Base-by-base conservation (phyloP, 371 early-diverging fungal genomes). In the Actinomortierella ambigua region DNA sequence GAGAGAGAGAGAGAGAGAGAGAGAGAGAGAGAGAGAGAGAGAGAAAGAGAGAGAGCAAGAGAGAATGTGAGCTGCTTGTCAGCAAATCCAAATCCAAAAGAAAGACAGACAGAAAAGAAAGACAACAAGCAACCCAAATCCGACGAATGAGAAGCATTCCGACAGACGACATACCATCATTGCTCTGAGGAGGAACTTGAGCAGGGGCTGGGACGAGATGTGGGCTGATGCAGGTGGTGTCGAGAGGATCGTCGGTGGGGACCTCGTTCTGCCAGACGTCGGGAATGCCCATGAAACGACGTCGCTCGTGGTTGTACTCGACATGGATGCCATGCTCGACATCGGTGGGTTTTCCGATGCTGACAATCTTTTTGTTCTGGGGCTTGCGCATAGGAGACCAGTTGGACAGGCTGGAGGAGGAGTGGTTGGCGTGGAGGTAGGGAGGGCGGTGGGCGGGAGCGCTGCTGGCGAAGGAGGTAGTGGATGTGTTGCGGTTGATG, bases 261-360 rank as follows among this genome's bases (percentile, higher is more conserved):
- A 88, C 58, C 42, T 80, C 77, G 27, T 82, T 78, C 50, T 80
- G 78, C 88, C 88, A 88, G 27, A 88, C 88, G 64, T 88, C 88
- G 23, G 88, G 88, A 49, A 88, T 77, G 7, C 88, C 88, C 86
- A 86, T 84, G 50, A 80, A 88, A 69, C 83, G 83, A 40, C 86
- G 85, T 55, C 81, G 82, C 26, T 83, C 78, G 46, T 67, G 70
- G 56, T 88, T 82, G 60, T 81, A 88, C 48, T 86, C 88, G 7
- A 88, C 85, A 77, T 88, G 88, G 65, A 88, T 85, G 14, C 88
- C 86, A 54, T 88, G 88, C 58, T 88, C 86, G 48, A 88, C 80
- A 54, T 83, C 81, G 1, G 88, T 88, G 9, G 88, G 88, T 40
- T 83, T 82, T 39, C 88, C 80, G 39, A 88, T 88, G 64, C 82